These are phyloP conservation scores for Leishmania aethiopica DNA, from an alignment of 208 protist species.

Conservation along the genomic window DNA sequence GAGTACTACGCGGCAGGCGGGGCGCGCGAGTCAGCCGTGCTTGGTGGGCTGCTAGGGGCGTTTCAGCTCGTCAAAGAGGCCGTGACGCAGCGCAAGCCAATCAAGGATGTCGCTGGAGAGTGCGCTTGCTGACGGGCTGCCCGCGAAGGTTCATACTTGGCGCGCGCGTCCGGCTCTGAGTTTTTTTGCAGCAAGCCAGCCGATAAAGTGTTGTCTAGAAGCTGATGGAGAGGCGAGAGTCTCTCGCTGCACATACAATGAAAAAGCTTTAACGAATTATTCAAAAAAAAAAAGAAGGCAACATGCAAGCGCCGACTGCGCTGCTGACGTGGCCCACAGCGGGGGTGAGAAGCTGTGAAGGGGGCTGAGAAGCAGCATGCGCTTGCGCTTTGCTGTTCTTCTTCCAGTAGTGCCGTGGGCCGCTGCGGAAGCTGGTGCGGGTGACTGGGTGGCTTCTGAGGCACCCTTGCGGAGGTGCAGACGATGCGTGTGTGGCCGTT, in stretches of 20 bases:
- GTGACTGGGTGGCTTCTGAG: background rate
- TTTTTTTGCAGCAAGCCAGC: background rate
- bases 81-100: slow-evolving; percentile 72
- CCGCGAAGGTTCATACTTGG: background rate
- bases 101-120: slow-evolving; percentile 44
- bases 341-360: background rate
- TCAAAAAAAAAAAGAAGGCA: background rate
- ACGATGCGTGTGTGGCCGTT: background rate
- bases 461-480: background rate
- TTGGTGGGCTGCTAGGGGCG: slow-evolving; percentile 72
- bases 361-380: background rate
- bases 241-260: background rate
- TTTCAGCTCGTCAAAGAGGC: slow-evolving; percentile 89
- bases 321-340: background rate
- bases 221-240: background rate
- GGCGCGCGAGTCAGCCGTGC: slow-evolving; percentile 53
- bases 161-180: background rate
- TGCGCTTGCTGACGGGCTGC: slow-evolving; percentile 4
- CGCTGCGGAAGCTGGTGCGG: background rate
- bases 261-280: background rate
- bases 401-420: background rate
- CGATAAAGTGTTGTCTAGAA: background rate
- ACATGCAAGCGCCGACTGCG: background rate
- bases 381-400: background rate
- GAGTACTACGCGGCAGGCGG: slow-evolving; percentile 86